These are phyloP conservation scores for Royoungia palumana DNA, from an alignment of 768 basidiomycete genomes.

Conservation along the genomic window DNA sequence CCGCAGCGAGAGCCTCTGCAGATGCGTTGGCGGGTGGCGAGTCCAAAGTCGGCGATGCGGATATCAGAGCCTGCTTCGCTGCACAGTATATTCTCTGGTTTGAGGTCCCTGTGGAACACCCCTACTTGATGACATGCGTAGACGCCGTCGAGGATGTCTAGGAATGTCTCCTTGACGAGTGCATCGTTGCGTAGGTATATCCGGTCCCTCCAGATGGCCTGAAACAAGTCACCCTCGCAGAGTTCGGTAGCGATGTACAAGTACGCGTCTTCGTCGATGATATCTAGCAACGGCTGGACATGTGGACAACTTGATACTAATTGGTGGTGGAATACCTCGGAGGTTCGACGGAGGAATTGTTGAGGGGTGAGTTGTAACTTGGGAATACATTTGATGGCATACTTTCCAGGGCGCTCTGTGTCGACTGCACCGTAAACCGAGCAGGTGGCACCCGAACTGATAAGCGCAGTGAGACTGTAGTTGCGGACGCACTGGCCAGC, in stretches of 20 bases:
- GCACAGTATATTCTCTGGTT: slow-evolving; percentile 79
- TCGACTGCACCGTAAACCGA: slow-evolving; percentile 74
- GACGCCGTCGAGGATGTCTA: slow-evolving; percentile 80
- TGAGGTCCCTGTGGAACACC: slow-evolving; percentile 84
- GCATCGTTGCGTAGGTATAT: slow-evolving; percentile 55
- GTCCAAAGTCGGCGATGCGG: slow-evolving; percentile 76
- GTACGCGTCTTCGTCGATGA: slow-evolving; percentile 56
- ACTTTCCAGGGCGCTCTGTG: slow-evolving; percentile 39
- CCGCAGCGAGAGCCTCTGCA: slow-evolving; percentile 56
- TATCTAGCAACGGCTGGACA: slow-evolving; percentile 66
- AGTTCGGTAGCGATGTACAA: slow-evolving; percentile 67
- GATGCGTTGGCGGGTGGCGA: slow-evolving; percentile 48
- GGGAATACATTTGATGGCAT: slow-evolving; percentile 76
- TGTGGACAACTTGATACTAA: slow-evolving; percentile 53
- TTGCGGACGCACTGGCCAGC: slow-evolving; percentile 52
- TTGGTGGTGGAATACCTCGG: slow-evolving; percentile 64
- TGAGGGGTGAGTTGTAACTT: slow-evolving; percentile 52
- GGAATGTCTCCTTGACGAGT: slow-evolving; percentile 63
- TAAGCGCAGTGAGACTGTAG: slow-evolving; percentile 54
- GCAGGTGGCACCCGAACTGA: slow-evolving; percentile 77
- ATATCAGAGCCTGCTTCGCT: slow-evolving; percentile 49
- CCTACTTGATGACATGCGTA: slow-evolving; percentile 66
- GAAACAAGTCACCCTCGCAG: slow-evolving; percentile 64
- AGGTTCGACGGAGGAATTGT: slow-evolving; percentile 55
- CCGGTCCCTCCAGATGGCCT: slow-evolving; percentile 58